These are phyloP conservation scores for Fistulifera pelliculosa DNA, from an alignment of 108 stramenopile species.

Conservation along the genomic window DNA sequence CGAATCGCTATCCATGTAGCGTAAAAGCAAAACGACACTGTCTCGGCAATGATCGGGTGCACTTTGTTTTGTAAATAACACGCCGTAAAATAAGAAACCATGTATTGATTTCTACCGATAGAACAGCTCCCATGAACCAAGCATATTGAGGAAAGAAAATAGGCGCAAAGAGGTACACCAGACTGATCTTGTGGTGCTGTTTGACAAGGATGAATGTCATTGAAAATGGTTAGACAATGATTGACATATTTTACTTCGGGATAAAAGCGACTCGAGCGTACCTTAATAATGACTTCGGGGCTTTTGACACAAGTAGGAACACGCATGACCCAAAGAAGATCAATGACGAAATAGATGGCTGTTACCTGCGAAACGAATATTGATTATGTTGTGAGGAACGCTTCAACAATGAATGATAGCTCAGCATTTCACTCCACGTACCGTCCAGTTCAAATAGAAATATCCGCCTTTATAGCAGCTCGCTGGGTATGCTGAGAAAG, in stretches of 20 bases:
- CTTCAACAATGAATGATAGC: neutral
- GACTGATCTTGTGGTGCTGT: constrained; percentile 70
- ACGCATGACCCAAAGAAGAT: constrained; percentile 49
- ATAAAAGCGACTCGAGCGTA: constrained; percentile 4
- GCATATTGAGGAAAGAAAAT: constrained; percentile 30
- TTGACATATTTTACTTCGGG: neutral
- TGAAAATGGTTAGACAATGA: neutral
- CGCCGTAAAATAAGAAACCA: constrained; percentile 86
- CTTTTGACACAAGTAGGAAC: constrained; percentile 57
- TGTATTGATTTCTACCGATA: constrained; percentile 81
- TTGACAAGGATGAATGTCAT: constrained; percentile 2
- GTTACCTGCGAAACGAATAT: constrained; percentile 21
- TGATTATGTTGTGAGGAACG: neutral
- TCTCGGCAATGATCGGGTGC: neutral
- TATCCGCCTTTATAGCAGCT: constrained; percentile 13
- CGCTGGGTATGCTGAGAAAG: neutral
- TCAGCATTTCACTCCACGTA: neutral
- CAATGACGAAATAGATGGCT: constrained; percentile 55
- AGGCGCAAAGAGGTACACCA: constrained; percentile 66
- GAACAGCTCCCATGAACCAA: constrained; percentile 80
- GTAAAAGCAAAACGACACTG: constrained; percentile 45
- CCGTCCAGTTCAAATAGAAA: constrained; percentile 33
- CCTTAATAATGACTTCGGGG: constrained; percentile 39
- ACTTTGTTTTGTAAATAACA: constrained; percentile 81
- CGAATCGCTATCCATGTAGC: constrained; percentile 59